phyloP scores from a whole-genome alignment of 495 filamentous ascomycete species.

The Penicillium atrosanguineum region DNA sequence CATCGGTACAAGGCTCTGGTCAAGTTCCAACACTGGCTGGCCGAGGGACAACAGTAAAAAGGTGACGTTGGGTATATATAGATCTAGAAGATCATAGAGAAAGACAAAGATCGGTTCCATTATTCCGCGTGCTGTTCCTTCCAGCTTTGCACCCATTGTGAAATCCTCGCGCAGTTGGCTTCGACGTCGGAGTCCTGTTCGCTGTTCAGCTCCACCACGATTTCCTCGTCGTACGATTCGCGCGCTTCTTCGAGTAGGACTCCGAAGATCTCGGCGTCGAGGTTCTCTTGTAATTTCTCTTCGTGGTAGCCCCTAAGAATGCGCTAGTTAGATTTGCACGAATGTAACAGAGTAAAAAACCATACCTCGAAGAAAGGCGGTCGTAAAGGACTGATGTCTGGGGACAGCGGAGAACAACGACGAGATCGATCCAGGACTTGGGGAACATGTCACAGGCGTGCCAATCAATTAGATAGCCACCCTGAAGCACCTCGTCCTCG shows the following conservation, averaged over 20 bases:
- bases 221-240: slow-evolving; percentile 81
- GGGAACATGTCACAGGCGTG: slow-evolving; percentile 97
- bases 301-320: slow-evolving; percentile 67
- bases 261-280: slow-evolving; percentile 97
- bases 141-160: slow-evolving; percentile 80
- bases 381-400: slow-evolving; percentile 76
- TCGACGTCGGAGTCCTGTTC: slow-evolving; percentile 81
- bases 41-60: slow-evolving; percentile 40
- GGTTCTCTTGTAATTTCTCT: slow-evolving; percentile 88
- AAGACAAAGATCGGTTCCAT: slow-evolving; percentile 8
- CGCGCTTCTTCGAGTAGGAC: slow-evolving; percentile 86
- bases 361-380: slow-evolving; percentile 68
- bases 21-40: slow-evolving; percentile 83
- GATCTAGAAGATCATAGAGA: slow-evolving; percentile 6
- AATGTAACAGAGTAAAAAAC: background rate
- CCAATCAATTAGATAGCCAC: slow-evolving; percentile 95
- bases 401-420: slow-evolving; percentile 83
- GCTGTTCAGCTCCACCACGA: slow-evolving; percentile 87
- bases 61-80: slow-evolving; percentile 14
- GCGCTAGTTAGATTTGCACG: background rate
- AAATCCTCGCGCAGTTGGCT: slow-evolving; percentile 78
- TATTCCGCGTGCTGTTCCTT: slow-evolving; percentile 53
- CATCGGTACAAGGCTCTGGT: slow-evolving; percentile 83
- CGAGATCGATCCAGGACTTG: slow-evolving; percentile 89
- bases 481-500: slow-evolving; percentile 74